phyloP scores from a whole-genome alignment of 1,139 yeast species.

The Spathaspora sp. region DNA sequence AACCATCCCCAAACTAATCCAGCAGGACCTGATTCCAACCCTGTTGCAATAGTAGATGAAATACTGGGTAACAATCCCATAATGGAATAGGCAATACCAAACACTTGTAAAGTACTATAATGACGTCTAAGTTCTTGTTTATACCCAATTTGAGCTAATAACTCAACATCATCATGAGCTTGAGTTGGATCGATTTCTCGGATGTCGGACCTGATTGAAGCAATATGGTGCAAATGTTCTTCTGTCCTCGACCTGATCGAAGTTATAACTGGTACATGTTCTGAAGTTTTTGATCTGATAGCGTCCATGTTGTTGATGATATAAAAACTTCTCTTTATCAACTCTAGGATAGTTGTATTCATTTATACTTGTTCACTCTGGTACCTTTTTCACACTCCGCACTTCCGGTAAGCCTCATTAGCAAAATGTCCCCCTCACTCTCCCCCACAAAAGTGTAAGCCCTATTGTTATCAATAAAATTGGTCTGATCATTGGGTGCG shows the following conservation, averaged over 20 bases:
- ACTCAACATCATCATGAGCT: slow-evolving; percentile 41
- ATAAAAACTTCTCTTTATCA: not conserved
- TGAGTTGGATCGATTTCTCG: slow-evolving; percentile 27
- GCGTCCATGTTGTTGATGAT: slow-evolving; percentile 7
- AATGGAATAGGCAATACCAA: slow-evolving; percentile 53
- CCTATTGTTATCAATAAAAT: not conserved
- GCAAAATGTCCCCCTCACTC: not conserved
- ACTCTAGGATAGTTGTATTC: not conserved
- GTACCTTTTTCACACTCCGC: not conserved
- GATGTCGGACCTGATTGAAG: slow-evolving; percentile 26
- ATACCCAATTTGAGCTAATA: slow-evolving; percentile 54
- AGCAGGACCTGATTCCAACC: slow-evolving; percentile 43
- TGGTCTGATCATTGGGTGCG: not conserved
- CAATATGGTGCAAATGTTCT: slow-evolving; percentile 21
- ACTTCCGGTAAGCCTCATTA: not conserved
- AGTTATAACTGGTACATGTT: slow-evolving; percentile 15
- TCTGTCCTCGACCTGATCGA: slow-evolving; percentile 19
- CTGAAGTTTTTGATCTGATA: slow-evolving; percentile 20
- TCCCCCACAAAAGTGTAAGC: not conserved
- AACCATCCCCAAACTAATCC: slow-evolving; percentile 75
- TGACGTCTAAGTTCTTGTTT: slow-evolving; percentile 50
- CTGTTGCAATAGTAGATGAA: slow-evolving; percentile 34
- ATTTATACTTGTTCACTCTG: not conserved
- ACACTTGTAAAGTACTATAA: slow-evolving; percentile 49
- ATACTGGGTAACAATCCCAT: slow-evolving; percentile 54